Percentiles rank a stretch among this genome's conserved stretches.
phyloP scores from a whole-genome alignment of 768 basidiomycete genomes.

The Boletus reticuloceps region DNA sequence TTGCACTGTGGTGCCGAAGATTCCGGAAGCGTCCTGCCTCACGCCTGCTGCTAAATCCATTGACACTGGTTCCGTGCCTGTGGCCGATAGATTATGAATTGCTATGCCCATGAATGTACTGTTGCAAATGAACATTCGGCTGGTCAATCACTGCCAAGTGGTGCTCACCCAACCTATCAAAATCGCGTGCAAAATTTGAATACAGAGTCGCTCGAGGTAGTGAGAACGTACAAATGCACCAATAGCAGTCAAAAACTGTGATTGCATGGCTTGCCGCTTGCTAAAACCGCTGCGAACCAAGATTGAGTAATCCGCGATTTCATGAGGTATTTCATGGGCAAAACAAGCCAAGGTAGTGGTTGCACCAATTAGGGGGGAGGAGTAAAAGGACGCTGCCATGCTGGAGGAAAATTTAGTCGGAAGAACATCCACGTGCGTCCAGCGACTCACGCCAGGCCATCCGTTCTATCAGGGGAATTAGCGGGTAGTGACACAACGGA shows the following conservation, averaged over 20 bases:
- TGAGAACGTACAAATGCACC: conserved; percentile 73
- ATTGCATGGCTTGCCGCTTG: conserved; percentile 90
- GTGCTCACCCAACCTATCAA: conserved; percentile 37
- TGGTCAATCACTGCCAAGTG: background rate
- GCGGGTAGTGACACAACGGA: conserved; percentile 13
- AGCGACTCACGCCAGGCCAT: conserved; percentile 79
- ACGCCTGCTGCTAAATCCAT: conserved; percentile 74
- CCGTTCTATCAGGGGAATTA: conserved; percentile 55
- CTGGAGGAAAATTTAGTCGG: conserved; percentile 35
- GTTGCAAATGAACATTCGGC: conserved; percentile 7
- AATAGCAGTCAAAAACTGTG: conserved; percentile 87
- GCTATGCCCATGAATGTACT: conserved; percentile 89
- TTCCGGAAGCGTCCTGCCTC: conserved; percentile 68
- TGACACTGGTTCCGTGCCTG: conserved; percentile 38
- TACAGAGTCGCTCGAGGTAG: conserved; percentile 5
- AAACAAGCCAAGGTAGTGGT: conserved; percentile 95
- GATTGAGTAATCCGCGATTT: conserved; percentile 98
- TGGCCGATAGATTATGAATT: conserved; percentile 72
- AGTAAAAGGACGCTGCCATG: conserved; percentile 96
- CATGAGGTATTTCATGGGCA: conserved; percentile 93
- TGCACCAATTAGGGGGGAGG: conserved; percentile 89
- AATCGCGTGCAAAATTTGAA: conserved; percentile 19
- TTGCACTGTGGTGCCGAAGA: conserved; percentile 81
- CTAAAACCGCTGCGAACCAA: conserved; percentile 86
- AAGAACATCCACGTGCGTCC: conserved; percentile 1